Base-by-base conservation (phyloP, 2,329 filamentous ascomycete species). In the Colletotrichum liriopes region DNA sequence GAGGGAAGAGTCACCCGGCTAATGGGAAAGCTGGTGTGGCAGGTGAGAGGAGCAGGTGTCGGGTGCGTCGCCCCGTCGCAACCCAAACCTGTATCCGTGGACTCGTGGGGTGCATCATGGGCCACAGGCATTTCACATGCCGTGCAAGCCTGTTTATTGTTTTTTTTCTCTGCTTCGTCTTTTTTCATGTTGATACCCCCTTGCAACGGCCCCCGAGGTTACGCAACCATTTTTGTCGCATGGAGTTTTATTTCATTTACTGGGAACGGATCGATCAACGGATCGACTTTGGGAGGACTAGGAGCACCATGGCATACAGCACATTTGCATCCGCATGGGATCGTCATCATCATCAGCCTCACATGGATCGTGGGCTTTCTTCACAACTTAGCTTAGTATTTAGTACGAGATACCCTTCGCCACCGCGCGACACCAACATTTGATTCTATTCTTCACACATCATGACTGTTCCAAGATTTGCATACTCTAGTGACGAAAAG, bases 401-500 rank as follows among this genome's bases (percentile, higher is more conserved):
- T 72, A 72, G 70, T 70, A 58, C 51, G 70, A 73, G 70, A 73
- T 73, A 73, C 70, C 70, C 70, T 72, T 64, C 70, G 66, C 66
- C 67, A 61, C 58, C 7, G 67, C 41, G 70, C 67, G 66, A 71
- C 70, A 73, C 14, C 59, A 67, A 65, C 41, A 73, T 61, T 61
- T 65, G 59, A 66, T 73, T 66, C 56, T 71, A 51, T 52, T 61
- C 52, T 41, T 12, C 52, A 56, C 35, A 41, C 37, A 39, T 23
- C 6, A 35, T n/a, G 58, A 37, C 35, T 5, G 52, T 55, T 23
- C 20, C 32, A 14, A 37, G 2, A 14, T 37, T 55, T 14, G 56
- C 56, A 45, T 32, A 3, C 16, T 14, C 39, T 59, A 16, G 26
- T 8, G 3, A 20, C 56, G 8, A 9, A 16, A 43, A 16, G 29